phyloP scores from a whole-genome alignment of 148 eudicot genomes.

The Linanthus parryae region DNA sequence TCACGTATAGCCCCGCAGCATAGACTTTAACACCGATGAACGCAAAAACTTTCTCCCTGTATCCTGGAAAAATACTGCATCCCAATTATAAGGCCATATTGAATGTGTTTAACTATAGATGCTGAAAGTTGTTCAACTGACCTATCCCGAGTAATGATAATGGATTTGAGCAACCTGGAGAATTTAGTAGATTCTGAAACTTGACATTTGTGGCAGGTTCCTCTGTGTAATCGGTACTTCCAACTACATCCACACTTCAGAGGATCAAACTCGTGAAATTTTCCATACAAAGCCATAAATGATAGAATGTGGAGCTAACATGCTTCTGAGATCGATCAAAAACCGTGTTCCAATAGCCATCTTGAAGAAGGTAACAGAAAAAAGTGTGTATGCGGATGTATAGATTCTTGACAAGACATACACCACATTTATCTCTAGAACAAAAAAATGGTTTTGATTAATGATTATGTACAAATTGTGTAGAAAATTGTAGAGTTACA shows the following conservation, averaged over 20 bases:
- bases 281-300: neutral
- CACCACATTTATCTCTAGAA: no score
- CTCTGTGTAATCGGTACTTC: slow-evolving; percentile 45
- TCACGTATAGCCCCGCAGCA: slow-evolving; percentile 78
- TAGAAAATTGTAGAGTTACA: no score
- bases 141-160: slow-evolving; percentile 85
- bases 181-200: slow-evolving; percentile 46
- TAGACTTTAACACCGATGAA: slow-evolving; percentile 88
- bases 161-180: slow-evolving; percentile 75
- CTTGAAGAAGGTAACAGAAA: neutral
- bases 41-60: slow-evolving; percentile 90
- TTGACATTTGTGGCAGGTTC: slow-evolving; percentile 82
- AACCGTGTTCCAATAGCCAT: neutral
- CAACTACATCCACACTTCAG: slow-evolving; percentile 26
- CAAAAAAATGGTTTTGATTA: no score
- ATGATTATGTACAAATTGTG: no score
- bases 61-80: slow-evolving; percentile 49
- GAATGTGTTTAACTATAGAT: no score
- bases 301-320: neutral
- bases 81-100: neutral
- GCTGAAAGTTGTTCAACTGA: slow-evolving; percentile 22
- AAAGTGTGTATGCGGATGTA: no score
- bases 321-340: neutral
- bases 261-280: slow-evolving; percentile 3
- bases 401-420: no score